Conservation (phyloP, 768 basidiomycete species). For the Asterophora parasitica region DNA sequence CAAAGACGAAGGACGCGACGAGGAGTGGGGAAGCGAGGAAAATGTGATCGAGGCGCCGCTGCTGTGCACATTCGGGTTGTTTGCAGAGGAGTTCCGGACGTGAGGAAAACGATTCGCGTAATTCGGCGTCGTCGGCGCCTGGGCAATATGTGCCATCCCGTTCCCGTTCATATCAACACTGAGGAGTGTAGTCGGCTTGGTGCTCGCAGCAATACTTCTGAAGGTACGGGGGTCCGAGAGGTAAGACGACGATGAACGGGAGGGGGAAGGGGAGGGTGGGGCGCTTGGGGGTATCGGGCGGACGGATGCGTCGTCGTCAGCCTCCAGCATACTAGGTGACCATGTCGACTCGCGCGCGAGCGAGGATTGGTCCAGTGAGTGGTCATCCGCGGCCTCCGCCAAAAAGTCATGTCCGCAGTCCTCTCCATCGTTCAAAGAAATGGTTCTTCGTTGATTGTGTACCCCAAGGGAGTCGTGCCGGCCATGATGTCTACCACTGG, state of each 20-base stretch:
- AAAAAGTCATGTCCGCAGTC: slow-evolving; percentile 39
- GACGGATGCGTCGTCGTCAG: slow-evolving; percentile 92
- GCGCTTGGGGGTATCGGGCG: slow-evolving; percentile 86
- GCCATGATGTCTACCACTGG: slow-evolving; percentile 26
- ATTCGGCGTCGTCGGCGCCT: slow-evolving; percentile 64
- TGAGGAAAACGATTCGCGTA: slow-evolving; percentile 55
- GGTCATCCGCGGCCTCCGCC: slow-evolving; percentile 43
- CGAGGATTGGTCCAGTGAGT: slow-evolving; percentile 49
- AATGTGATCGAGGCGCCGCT: slow-evolving; percentile 67
- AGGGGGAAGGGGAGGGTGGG: slow-evolving; percentile 83
- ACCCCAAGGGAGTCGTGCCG: slow-evolving; percentile 27
- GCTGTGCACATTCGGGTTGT: slow-evolving; percentile 37
- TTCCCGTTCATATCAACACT: slow-evolving; percentile 79
- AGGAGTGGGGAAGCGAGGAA: slow-evolving; percentile 57
- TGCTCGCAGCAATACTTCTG: slow-evolving; percentile 78
- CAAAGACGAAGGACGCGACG: slow-evolving; percentile 40
- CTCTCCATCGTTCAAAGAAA: slow-evolving; percentile 56
- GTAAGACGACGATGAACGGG: slow-evolving; percentile 78
- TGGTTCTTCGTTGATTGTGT: slow-evolving; percentile 44
- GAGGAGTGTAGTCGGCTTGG: slow-evolving; percentile 93
- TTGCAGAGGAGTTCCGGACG: slow-evolving; percentile 58
- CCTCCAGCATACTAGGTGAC: slow-evolving; percentile 77
- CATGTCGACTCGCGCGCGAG: slow-evolving; percentile 70
- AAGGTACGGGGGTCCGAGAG: slow-evolving; percentile 79
- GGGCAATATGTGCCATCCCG: slow-evolving; percentile 89